Evolutionary conservation across 129 eudicot species (phyloP).

Genomic region (Pittosporum tobira): DNA sequence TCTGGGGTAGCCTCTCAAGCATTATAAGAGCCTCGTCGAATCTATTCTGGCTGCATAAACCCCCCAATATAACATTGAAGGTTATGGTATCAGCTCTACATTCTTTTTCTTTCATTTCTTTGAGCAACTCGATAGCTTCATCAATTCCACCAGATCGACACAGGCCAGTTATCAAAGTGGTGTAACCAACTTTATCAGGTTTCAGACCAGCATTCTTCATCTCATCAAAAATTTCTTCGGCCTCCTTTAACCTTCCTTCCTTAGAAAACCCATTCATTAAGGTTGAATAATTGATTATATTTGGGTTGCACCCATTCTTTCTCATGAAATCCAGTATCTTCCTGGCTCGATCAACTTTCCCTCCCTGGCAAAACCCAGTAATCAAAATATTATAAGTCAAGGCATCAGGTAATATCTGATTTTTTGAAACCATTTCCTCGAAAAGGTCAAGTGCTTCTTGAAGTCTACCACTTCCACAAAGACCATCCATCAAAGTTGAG

Average conservation of each 20-base stretch:
- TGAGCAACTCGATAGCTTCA: slow-evolving; percentile 50
- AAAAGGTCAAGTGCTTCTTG: slow-evolving; percentile 62
- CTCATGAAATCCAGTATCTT: slow-evolving; percentile 66
- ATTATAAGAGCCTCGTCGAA: slow-evolving; percentile 53
- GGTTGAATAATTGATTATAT: slow-evolving; percentile 48
- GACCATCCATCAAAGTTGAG: slow-evolving; percentile 69
- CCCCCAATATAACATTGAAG: slow-evolving; percentile 52
- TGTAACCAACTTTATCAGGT: slow-evolving; percentile 54
- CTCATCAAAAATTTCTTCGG: slow-evolving; percentile 45
- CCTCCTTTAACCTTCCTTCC: slow-evolving; percentile 53
- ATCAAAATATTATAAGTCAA: slow-evolving; percentile 64
- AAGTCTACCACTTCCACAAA: slow-evolving; percentile 50
- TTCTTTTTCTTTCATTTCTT: slow-evolving; percentile 48
- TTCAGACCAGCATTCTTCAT: slow-evolving; percentile 45
- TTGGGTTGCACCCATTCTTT: slow-evolving; percentile 68
- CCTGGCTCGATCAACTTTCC: slow-evolving; percentile 56
- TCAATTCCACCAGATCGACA: slow-evolving; percentile 41
- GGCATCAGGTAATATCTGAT: slow-evolving; percentile 57
- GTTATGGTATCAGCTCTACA: slow-evolving; percentile 67
- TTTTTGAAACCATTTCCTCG: slow-evolving; percentile 79
- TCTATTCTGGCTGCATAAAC: slow-evolving; percentile 45
- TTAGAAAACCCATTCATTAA: slow-evolving; percentile 68
- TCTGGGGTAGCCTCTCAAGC: slow-evolving; percentile 47
- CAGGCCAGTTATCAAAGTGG: slow-evolving; percentile 52
- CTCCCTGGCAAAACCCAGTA: slow-evolving; percentile 61